Percentiles rank a stretch among this genome's conserved stretches.
Conservation (phyloP, 2,329 filamentous ascomycete species). For the Aureobasidium subglaciale region DNA sequence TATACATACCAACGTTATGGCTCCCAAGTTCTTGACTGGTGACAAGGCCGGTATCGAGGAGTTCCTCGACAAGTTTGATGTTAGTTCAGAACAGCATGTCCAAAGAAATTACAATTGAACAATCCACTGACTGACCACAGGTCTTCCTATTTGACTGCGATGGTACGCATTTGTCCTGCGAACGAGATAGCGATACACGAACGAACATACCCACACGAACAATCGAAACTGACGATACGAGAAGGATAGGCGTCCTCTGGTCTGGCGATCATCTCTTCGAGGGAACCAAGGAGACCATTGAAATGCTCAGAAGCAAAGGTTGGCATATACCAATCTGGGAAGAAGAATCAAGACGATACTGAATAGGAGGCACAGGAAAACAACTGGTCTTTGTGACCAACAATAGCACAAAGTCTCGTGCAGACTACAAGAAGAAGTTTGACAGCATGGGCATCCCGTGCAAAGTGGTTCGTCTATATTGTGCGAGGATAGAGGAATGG, state of each 20-base stretch:
- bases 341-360: background rate
- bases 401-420: conserved; percentile 93
- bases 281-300: conserved; percentile 75
- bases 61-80: conserved; percentile 88
- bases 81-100: conserved; percentile 35
- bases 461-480: conserved; percentile 45
- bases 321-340: conserved; percentile 16
- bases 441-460: conserved; percentile 71
- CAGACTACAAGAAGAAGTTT: conserved; percentile 90
- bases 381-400: conserved; percentile 94
- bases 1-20: conserved; percentile 14
- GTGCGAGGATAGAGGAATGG: background rate
- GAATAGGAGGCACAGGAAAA: conserved; percentile 56
- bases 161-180: conserved; percentile 51
- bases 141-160: conserved; percentile 96
- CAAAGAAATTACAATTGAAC: background rate
- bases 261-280: conserved; percentile 87
- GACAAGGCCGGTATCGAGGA: conserved; percentile 68
- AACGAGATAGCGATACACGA: conserved; percentile 1
- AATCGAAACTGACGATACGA: conserved; percentile 32
- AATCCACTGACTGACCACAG: conserved; percentile 37
- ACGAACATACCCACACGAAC: background rate
- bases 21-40: conserved; percentile 63
- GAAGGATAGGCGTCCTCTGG: conserved; percentile 79
- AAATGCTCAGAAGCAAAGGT: conserved; percentile 77